Base-by-base conservation (phyloP, 1,284 basidiomycete species). In the Kalmanozyma brasiliensis region DNA sequence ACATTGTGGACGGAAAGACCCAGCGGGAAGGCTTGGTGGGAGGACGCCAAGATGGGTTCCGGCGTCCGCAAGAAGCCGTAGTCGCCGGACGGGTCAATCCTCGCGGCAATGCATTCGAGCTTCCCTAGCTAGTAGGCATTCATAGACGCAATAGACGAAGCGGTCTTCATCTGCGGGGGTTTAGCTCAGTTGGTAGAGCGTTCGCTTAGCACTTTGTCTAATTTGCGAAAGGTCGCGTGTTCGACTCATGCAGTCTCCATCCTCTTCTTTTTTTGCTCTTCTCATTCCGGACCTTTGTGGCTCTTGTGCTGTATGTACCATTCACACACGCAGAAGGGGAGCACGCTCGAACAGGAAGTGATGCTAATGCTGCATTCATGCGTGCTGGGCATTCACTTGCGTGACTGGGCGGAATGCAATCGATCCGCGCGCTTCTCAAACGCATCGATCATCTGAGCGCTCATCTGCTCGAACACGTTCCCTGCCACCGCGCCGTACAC, bases 371-470 rank as follows among this genome's bases (percentile, higher is more conserved):
- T n/a, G n/a, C n/a, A n/a, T n/a, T n/a, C n/a, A n/a, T n/a, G n/a
- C n/a, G n/a, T n/a, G n/a, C n/a, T n/a, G n/a, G n/a, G n/a, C n/a
- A n/a, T n/a, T n/a, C n/a, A n/a, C n/a, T 34, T 14, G 23, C 24
- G 43, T 3, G n/a, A 45, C 19, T 37, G 36, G 3, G 0, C 6
- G 8, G 62, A 47, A 47, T 65, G 62, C 42, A 69, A 32, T 19
- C 48, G 19, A 24, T 62, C 37, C 13, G 61, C 94, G 30, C 94
- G 86, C 72, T 89, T 85, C 83, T 96, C 92, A 77, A 98, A 98
- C 4, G 94, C 94, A 60, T 90, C 85, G 22, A 97, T 90, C 92
- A 96, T 97, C 83, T 90, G 86, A 64, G 88, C 88, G 8, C 91
- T 92, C 9, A 96, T 90, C 78, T 90, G 88, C 20, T 90, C 90